Conservation (phyloP, 148 eudicot species). For the Rhododendron griersonianum region DNA sequence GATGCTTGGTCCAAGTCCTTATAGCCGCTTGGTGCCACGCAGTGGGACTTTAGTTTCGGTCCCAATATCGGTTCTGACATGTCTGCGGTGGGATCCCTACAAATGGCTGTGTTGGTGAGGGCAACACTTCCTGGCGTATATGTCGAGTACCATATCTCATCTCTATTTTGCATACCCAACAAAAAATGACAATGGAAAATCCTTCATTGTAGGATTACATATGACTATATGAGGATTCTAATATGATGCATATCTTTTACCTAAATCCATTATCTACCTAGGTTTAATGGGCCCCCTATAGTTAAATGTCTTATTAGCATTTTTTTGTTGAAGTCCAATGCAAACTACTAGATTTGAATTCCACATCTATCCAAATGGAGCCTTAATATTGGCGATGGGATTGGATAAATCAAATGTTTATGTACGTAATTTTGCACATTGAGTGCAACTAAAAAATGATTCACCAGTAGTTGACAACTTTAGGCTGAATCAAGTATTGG, state of each 20-base stretch:
- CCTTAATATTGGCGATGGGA: background rate
- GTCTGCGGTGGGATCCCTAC: background rate
- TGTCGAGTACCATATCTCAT: background rate
- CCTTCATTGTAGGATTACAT: background rate
- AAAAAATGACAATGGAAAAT: background rate
- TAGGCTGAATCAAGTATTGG: background rate
- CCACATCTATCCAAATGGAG: background rate
- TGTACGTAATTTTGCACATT: background rate
- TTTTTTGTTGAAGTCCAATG: background rate
- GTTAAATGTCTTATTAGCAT: background rate
- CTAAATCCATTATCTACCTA: background rate
- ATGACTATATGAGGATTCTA: background rate
- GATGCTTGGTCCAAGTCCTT: background rate
- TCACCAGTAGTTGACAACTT: background rate
- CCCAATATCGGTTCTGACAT: background rate
- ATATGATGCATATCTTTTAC: background rate
- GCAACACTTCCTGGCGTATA: background rate
- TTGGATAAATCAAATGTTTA: background rate
- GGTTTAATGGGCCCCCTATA: background rate
- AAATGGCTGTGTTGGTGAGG: background rate
- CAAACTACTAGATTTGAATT: background rate
- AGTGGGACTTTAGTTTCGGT: background rate
- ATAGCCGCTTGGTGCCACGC: background rate
- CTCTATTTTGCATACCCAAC: background rate
- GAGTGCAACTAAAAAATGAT: background rate